A percentile compares a stretch with the other conserved stretches of the same genome.
These are phyloP conservation scores for Sarcodon aspratus DNA, from an alignment of 768 basidiomycete genomes.

Conservation along the genomic window DNA sequence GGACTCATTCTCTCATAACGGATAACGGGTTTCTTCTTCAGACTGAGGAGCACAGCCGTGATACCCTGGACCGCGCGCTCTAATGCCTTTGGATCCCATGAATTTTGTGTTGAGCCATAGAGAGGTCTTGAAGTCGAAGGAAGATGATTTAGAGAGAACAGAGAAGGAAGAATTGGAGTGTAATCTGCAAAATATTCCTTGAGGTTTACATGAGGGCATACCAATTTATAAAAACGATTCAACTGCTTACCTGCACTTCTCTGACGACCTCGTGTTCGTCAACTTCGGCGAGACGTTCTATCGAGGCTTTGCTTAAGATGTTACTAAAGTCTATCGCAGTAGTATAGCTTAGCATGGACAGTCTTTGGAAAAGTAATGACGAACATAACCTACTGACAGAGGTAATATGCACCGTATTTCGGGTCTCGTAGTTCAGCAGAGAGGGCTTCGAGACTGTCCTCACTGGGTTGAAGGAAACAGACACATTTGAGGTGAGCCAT, in stretches of 20 bases:
- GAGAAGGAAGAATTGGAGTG: slow-evolving; percentile 69
- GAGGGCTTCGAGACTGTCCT: slow-evolving; percentile 74
- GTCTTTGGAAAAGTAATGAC: not conserved
- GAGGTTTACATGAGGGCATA: slow-evolving; percentile 2
- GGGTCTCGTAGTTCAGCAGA: slow-evolving; percentile 81
- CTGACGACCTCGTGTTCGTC: slow-evolving; percentile 95
- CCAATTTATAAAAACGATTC: slow-evolving; percentile 6
- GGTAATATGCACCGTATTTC: slow-evolving; percentile 95
- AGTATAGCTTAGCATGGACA: not conserved
- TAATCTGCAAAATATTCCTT: slow-evolving; percentile 99
- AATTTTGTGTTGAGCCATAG: slow-evolving; percentile 59
- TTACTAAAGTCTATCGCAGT: slow-evolving; percentile 80
- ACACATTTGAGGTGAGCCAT: slow-evolving; percentile 98
- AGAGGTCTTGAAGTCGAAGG: slow-evolving; percentile 54
- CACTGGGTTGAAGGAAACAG: slow-evolving; percentile 79
- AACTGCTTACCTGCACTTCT: slow-evolving; percentile 77
- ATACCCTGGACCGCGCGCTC: slow-evolving; percentile 75
- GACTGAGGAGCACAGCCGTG: slow-evolving; percentile 75
- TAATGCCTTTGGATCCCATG: slow-evolving; percentile 69
- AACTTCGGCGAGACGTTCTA: slow-evolving; percentile 86
- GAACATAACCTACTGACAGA: slow-evolving; percentile 80
- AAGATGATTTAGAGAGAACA: slow-evolving; percentile 79
- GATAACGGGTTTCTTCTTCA: slow-evolving; percentile 94
- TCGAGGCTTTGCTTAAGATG: slow-evolving; percentile 76
- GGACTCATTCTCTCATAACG: slow-evolving; percentile 89